Conservation (phyloP, 768 basidiomycete species). For the Leccinum broughii region DNA sequence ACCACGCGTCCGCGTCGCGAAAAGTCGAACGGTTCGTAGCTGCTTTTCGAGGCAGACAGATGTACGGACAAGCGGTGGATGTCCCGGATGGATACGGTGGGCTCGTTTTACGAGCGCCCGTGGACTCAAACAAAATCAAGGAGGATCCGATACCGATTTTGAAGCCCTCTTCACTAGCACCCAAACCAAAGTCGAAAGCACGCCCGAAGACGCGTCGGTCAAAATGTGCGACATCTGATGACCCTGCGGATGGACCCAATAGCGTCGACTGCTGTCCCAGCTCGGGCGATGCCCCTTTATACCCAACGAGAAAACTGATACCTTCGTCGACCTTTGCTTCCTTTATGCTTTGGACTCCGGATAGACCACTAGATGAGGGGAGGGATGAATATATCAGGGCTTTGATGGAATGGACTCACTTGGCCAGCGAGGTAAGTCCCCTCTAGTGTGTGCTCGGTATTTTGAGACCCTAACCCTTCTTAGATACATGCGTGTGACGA, state of each 20-base stretch:
- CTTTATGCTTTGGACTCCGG: conserved; percentile 76
- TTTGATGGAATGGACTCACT: conserved; percentile 67
- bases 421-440: conserved; percentile 59
- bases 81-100: conserved; percentile 71
- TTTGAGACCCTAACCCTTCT: neutral
- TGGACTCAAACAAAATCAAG: conserved; percentile 20
- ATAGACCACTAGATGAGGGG: conserved; percentile 66
- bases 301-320: conserved; percentile 37
- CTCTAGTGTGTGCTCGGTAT: neutral
- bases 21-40: conserved; percentile 42
- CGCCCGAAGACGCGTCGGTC: conserved; percentile 13
- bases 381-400: conserved; percentile 72
- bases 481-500: conserved; percentile 32
- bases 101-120: conserved; percentile 49
- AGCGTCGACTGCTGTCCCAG: conserved; percentile 22
- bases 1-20: neutral
- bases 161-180: conserved; percentile 4
- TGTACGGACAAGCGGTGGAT: conserved; percentile 63
- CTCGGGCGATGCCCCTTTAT: neutral
- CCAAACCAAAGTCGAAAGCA: conserved; percentile 16
- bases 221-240: conserved; percentile 31
- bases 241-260: conserved; percentile 29
- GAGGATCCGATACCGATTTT: conserved; percentile 2
- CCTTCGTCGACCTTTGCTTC: conserved; percentile 60
- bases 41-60: conserved; percentile 71